These are phyloP conservation scores for Hymenochaete sp. DNA, from an alignment of 1,284 basidiomycete genomes.

Conservation along the genomic window DNA sequence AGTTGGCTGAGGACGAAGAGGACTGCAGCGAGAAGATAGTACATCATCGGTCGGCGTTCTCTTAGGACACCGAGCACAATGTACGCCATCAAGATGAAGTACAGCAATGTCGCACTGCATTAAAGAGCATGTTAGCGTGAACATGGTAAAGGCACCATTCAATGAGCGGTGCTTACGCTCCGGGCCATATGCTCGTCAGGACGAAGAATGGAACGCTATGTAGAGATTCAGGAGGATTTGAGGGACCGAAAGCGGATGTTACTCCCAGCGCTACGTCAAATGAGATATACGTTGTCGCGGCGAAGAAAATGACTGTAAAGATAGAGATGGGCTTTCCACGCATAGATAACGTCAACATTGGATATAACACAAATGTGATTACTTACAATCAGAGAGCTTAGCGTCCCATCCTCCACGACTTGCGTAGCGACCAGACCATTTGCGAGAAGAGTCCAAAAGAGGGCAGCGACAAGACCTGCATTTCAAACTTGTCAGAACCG, in stretches of 20 bases:
- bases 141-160: too few species aligned
- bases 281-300: slow-evolving; percentile 65
- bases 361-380: slow-evolving; percentile 1
- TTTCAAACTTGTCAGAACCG: background rate
- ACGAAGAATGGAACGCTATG: slow-evolving; percentile 67
- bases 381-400: slow-evolving; percentile 59
- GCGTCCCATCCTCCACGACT: slow-evolving; percentile 75
- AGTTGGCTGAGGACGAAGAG: slow-evolving; percentile 71
- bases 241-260: slow-evolving; percentile 51
- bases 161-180: slow-evolving; percentile 40
- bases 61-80: slow-evolving; percentile 63
- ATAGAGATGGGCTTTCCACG: slow-evolving; percentile 50
- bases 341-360: background rate
- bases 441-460: slow-evolving; percentile 72
- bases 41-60: slow-evolving; percentile 66
- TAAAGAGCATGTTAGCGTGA: slow-evolving; percentile 4
- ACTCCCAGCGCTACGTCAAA: slow-evolving; percentile 67
- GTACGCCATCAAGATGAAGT: slow-evolving; percentile 65
- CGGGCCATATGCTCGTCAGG: slow-evolving; percentile 79
- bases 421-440: slow-evolving; percentile 79
- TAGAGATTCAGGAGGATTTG: slow-evolving; percentile 46
- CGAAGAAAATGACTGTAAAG: slow-evolving; percentile 55
- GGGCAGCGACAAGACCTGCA: slow-evolving; percentile 48
- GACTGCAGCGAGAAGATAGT: slow-evolving; percentile 53
- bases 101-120: slow-evolving; percentile 48